Evolutionary conservation across 805 yeast species (phyloP).

Genomic region (Yamadazyma laniorum): DNA sequence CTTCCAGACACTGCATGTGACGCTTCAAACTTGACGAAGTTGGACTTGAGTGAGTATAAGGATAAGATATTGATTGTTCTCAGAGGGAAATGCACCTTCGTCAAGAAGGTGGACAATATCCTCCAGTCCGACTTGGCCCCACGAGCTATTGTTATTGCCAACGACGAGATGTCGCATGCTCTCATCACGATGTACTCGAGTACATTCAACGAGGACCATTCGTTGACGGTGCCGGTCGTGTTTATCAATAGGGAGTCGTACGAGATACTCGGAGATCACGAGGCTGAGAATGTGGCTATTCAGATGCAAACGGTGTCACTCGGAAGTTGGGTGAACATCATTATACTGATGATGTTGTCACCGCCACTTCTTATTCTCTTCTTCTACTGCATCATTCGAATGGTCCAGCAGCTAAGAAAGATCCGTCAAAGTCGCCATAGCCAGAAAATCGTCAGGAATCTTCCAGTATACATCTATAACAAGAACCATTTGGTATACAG

Average conservation of each 20-base stretch:
- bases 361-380: constrained; percentile 40
- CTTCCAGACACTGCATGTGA: constrained; percentile 32
- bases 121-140: constrained; percentile 40
- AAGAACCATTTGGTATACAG: constrained; percentile 32
- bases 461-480: constrained; percentile 40
- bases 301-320: constrained; percentile 31
- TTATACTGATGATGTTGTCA: constrained; percentile 42
- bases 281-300: constrained; percentile 13
- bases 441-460: constrained; percentile 30
- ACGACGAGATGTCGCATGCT: constrained; percentile 45
- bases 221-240: constrained; percentile 47
- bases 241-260: constrained; percentile 49
- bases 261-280: constrained; percentile 14
- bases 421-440: constrained; percentile 27
- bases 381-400: constrained; percentile 31
- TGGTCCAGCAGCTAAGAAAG: constrained; percentile 26
- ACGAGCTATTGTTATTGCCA: constrained; percentile 54
- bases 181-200: constrained; percentile 56
- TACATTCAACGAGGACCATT: constrained; percentile 39
- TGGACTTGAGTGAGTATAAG: constrained; percentile 15
- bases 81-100: constrained; percentile 58
- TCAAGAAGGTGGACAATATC: constrained; percentile 47
- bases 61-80: constrained; percentile 29
- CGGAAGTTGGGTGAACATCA: constrained; percentile 37
- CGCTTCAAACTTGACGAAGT: constrained; percentile 11